These are phyloP conservation scores for Medicago ruthenica DNA, from an alignment of 306 rosid species.

Conservation along the genomic window DNA sequence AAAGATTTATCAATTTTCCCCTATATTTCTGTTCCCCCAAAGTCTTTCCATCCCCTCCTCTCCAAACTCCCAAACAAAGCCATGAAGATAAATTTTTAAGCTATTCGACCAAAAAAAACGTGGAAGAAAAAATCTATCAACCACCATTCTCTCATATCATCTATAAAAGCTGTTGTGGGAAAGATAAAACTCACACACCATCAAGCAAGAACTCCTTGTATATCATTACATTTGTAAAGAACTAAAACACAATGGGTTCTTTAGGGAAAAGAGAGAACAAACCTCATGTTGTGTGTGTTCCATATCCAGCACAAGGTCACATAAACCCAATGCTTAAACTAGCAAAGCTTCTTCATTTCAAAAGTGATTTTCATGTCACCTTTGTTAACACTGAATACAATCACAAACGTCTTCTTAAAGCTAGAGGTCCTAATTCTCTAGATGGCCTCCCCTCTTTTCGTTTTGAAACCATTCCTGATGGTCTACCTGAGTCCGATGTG, in stretches of 20 bases:
- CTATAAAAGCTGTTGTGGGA: no score
- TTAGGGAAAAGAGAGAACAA: not conserved
- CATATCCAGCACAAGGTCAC: constrained; percentile 59
- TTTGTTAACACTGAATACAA: constrained; percentile 48
- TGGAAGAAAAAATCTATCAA: no score
- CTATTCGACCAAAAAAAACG: no score
- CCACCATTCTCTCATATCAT: no score
- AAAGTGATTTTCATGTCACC: constrained; percentile 52
- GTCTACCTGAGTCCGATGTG: constrained; percentile 56
- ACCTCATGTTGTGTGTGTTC: constrained; percentile 52
- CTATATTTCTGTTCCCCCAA: no score
- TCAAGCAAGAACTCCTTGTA: no score
- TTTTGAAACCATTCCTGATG: constrained; percentile 54
- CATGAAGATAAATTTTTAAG: no score
- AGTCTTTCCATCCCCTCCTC: no score
- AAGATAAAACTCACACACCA: no score
- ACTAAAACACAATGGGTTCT: constrained; percentile 28
- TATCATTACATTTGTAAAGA: no score
- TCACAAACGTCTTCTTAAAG: constrained; percentile 52
- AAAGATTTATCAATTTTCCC: no score
- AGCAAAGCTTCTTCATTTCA: constrained; percentile 51
- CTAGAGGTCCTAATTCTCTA: constrained; percentile 41
- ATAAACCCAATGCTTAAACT: constrained; percentile 53
- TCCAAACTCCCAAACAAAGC: no score
- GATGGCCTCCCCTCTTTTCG: constrained; percentile 46